Conservation (phyloP, 371 early-diverging fungal genomes). For the Apophysomyces sp. region DNA sequence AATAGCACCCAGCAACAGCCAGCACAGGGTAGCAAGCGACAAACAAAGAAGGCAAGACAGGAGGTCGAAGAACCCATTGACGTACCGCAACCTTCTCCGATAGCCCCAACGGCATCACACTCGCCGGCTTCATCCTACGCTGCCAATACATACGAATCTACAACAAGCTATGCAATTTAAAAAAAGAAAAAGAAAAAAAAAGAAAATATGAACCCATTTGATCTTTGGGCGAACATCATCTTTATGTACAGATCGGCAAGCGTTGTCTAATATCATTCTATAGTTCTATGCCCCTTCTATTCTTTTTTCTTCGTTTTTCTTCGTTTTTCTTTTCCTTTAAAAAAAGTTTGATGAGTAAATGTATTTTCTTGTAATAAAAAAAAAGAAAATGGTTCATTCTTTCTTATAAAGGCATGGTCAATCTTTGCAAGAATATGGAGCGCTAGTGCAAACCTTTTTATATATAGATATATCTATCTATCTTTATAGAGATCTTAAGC, state of each 20-base stretch:
- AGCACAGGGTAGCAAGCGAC: not conserved
- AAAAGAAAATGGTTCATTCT: not conserved
- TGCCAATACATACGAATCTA: not conserved
- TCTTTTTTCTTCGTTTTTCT: not conserved
- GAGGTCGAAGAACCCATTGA: not conserved
- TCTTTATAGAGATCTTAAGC: no score
- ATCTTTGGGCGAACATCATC: not conserved
- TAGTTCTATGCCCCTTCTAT: not conserved
- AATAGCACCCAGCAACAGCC: conserved; percentile 3
- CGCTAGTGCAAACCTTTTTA: no score
- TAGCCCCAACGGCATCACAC: conserved; percentile 5
- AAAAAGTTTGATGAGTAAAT: not conserved
- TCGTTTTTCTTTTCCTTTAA: not conserved
- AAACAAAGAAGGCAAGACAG: not conserved
- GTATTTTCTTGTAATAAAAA: not conserved
- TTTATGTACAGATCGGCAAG: not conserved
- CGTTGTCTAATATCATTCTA: not conserved
- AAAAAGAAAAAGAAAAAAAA: no score
- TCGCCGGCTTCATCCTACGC: not conserved
- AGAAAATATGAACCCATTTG: not conserved
- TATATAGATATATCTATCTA: no score
- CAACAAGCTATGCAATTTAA: not conserved
- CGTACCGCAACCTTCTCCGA: not conserved
- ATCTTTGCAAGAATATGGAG: no score
- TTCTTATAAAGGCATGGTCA: no score